Percentiles rank a stretch among this genome's conserved stretches.
Conservation (phyloP, 176 grass and related monocot genomes). For the Aegilops umbellulata region DNA sequence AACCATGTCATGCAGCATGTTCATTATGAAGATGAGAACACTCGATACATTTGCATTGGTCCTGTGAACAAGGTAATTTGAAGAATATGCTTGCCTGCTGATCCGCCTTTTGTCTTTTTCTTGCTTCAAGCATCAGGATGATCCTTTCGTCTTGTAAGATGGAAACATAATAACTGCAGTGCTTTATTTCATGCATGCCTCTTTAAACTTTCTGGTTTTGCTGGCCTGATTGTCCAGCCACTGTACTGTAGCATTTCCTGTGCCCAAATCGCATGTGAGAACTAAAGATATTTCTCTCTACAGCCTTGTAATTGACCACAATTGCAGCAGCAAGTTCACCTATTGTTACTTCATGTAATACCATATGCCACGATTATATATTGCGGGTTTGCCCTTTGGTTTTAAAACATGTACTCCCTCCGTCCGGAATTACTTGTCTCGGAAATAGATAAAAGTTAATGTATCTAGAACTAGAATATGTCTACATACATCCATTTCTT, state of each 20-base stretch:
- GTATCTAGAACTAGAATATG: too few relatives aligned
- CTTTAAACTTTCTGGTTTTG: slow-evolving; percentile 14
- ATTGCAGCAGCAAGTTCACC: not conserved
- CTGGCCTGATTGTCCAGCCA: not conserved
- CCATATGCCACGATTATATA: not conserved
- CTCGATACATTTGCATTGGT: slow-evolving; percentile 93
- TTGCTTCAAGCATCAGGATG: slow-evolving; percentile 2
- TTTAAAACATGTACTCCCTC: slow-evolving; percentile 28
- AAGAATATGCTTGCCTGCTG: slow-evolving; percentile 8
- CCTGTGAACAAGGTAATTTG: slow-evolving; percentile 91
- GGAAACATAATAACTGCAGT: not conserved
- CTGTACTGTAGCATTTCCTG: slow-evolving; percentile 1
- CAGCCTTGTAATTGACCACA: not conserved
- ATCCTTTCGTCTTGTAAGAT: not conserved
- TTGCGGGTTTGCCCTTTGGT: not conserved
- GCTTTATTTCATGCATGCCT: not conserved
- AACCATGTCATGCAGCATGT: slow-evolving; percentile 75
- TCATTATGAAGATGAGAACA: slow-evolving; percentile 99
- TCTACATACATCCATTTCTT: too few relatives aligned
- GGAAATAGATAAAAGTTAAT: too few relatives aligned
- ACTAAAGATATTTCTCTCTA: not conserved
- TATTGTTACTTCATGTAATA: not conserved
- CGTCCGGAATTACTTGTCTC: too few relatives aligned
- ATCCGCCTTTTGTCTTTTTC: not conserved
- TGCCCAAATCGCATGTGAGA: not conserved